Evolutionary conservation across 169 alveolate species (phyloP), one percentile per base, ranked within the genome.

Genomic region (Babesia divergens): DNA sequence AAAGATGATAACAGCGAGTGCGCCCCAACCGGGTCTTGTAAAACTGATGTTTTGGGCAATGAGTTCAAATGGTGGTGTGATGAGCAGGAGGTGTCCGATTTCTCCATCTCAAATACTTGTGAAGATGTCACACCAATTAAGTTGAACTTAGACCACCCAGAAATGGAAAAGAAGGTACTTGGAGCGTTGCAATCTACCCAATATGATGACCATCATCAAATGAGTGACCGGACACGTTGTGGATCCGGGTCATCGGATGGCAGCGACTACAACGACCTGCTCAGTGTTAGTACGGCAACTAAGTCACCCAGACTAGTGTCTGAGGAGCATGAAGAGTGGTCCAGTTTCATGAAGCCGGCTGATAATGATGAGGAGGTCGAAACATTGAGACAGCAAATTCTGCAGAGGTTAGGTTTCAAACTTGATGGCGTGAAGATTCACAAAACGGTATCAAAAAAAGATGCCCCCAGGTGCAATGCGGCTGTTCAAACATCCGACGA

Each of bases 31-130:
- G 72, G 35, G 35, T 62, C 72, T 29, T 18, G 59, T 24, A 62
- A 35, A 43, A 18, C 35, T 31, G 60, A 44, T 38, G 31, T 18
- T 8, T 22, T 22, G 3, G 59, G 14, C 24, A 77, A 65, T 34
- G 81, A 24, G 31, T 77, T 77, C 50, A 77, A 38, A 50, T 77
- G 86, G 86, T 77, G 86, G 86, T 65, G 85, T 29, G 70, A 67
- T 7, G 83, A 65, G 26, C 69, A 77, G 28, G 65, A 43, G 6
- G 72, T 20, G 18, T 62, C 72, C 16, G 72, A 62, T 46, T 62
- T 62, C 22, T 62, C 72, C 0, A 24, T 62, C 2, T 35, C 62
- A 7, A 62, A 62, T 49, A 62, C 72, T 13, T 56, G 56, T 6
- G 72, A 62, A 26, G 72, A 62, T 62, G 72, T 62, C 14, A 62